Evolutionary conservation across 2,329 filamentous ascomycete species (phyloP), one percentile per base, ranked within the genome.

Genomic region (Penicillium sp.): DNA sequence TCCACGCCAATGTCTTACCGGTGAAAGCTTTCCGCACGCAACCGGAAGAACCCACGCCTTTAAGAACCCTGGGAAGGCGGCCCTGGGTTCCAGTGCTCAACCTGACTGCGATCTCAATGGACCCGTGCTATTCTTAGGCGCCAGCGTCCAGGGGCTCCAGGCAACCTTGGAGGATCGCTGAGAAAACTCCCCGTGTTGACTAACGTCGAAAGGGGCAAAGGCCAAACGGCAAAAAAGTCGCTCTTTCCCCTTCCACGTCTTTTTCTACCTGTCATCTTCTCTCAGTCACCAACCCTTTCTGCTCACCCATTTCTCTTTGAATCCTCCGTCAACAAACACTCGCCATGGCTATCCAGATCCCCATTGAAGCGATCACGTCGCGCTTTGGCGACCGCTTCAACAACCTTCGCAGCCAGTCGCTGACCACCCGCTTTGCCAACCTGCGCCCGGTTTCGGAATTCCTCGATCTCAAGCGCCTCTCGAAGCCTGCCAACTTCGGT

Each of bases 381-480:
- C 84, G 90, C 57, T 80, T 97, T 67, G 93, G 93, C 54, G 88
- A 93, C 53, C 87, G 90, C 64, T 91, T 97, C 72, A 81, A 87
- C 56, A 81, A 83, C 63, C 76, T 96, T 51, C 84, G 88, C 63
- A 81, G 82, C 45, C 87, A 89, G 55, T 86, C 87, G 21, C 66
- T 97, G 46, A 79, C 79, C 44, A 80, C 83, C 51, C 84, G 93
- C 52, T 97, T 97, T 70, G 83, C 90, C 68, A 97, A 96, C 72
- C 78, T 98, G 62, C 86, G 84, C 46, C 91, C 93, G 47, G 69
- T 97, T 56, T 83, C 84, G 65, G 93, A 98, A 71, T 98, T 98
- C 72, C 78, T 96, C 68, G 90, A 97, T 70, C 70, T 97, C 72
- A 96, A 96, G 81, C 88, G 90, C 56, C 60, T 98, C 41, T 94